A percentile compares a stretch with the other conserved stretches of the same genome.
Evolutionary conservation across 2,329 filamentous ascomycete genomes (phyloP).

Genomic region (Boeremia lycopersici): DNA sequence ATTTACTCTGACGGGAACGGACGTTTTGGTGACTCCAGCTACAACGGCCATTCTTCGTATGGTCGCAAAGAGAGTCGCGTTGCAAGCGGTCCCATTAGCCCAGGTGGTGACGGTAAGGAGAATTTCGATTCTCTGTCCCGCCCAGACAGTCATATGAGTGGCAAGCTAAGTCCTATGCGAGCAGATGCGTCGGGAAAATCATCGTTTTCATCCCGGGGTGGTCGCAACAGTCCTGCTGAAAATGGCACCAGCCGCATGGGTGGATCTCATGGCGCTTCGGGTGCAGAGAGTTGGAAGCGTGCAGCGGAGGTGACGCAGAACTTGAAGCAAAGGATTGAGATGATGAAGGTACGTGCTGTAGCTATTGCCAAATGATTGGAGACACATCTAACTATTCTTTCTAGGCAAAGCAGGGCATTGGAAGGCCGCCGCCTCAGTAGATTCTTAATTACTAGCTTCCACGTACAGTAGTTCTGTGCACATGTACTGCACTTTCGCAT

Average conservation of each 20-base stretch:
- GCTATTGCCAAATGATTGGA: no score
- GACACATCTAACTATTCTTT: constrained; percentile 11
- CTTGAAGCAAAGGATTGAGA: constrained; percentile 94
- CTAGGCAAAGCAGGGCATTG: constrained; percentile 48
- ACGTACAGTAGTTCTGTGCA: not conserved
- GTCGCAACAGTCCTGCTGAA: constrained; percentile 42
- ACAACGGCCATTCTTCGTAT: constrained; percentile 50
- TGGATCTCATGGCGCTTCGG: constrained; percentile 37
- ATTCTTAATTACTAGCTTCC: not conserved
- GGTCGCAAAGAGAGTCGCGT: constrained; percentile 36
- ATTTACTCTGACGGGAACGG: constrained; percentile 62
- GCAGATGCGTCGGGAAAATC: constrained; percentile 41
- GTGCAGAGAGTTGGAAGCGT: constrained; percentile 88
- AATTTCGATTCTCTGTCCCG: constrained; percentile 49
- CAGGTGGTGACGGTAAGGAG: constrained; percentile 55
- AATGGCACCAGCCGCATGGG: constrained; percentile 29
- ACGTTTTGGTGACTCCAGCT: constrained; percentile 41
- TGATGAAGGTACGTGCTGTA: constrained; percentile 78
- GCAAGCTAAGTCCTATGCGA: constrained; percentile 48
- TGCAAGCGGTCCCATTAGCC: constrained; percentile 39
- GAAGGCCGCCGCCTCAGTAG: constrained; percentile 34
- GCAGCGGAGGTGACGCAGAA: constrained; percentile 98
- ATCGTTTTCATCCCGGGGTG: constrained; percentile 41
- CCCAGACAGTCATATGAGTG: constrained; percentile 43
- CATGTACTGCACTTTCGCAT: not conserved